A percentile compares a stretch with the other conserved stretches of the same genome.
phyloP scores from a whole-genome alignment of 2,329 filamentous ascomycete genomes.

The Amesomyces nigricolor region DNA sequence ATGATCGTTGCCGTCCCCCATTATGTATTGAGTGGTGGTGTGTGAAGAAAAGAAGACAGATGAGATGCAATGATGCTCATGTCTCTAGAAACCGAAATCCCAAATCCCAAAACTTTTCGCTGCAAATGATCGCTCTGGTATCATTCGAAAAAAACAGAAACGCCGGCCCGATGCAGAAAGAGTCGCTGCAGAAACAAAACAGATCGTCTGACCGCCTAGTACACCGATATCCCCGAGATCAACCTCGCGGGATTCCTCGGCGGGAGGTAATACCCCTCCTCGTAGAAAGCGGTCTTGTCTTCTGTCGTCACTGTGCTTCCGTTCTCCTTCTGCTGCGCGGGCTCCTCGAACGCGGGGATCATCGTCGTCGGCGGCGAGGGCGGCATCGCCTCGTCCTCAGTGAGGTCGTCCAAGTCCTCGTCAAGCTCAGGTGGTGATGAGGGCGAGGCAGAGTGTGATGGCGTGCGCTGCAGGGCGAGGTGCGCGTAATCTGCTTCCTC shows the following conservation, averaged over 20 bases:
- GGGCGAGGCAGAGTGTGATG: conserved; percentile 59
- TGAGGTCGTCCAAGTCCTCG: conserved; percentile 63
- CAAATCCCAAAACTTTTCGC: conserved; percentile 5
- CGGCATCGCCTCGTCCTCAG: conserved; percentile 69
- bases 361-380: conserved; percentile 58
- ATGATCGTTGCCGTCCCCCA: background rate
- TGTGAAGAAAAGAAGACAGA: conserved; percentile 3
- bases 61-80: conserved; percentile 12
- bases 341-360: conserved; percentile 55
- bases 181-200: conserved; percentile 8
- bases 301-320: conserved; percentile 33
- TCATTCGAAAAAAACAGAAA: conserved; percentile 27
- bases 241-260: conserved; percentile 46
- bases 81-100: conserved; percentile 5
- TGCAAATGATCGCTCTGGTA: conserved; percentile 20
- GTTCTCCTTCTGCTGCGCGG: conserved; percentile 40
- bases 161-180: conserved; percentile 28
- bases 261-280: conserved; percentile 50
- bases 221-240: conserved; percentile 52
- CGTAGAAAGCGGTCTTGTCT: conserved; percentile 42
- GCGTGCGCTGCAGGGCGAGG: conserved; percentile 62
- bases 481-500: conserved; percentile 53
- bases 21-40: conserved; percentile 16
- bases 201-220: conserved; percentile 34
- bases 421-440: conserved; percentile 67